phyloP scores from a whole-genome alignment of 129 eudicot genomes.

The Smallanthus sonchifolius region DNA sequence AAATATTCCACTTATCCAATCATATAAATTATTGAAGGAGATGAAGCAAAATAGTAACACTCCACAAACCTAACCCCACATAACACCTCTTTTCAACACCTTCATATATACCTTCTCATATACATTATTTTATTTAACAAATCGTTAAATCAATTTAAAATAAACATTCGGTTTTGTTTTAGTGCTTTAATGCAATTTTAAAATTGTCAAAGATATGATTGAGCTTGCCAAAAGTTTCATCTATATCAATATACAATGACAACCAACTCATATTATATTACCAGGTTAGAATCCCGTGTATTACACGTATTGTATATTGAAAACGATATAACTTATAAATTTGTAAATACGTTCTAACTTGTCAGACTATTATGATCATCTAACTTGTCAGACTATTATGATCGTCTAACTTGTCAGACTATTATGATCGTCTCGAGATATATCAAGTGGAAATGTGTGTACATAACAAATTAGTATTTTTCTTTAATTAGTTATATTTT shows the following conservation, averaged over 20 bases:
- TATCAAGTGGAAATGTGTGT: too few relatives aligned
- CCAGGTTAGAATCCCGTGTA: too few relatives aligned
- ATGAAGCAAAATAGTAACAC: too few relatives aligned
- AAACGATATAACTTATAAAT: too few relatives aligned
- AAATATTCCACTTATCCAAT: slow-evolving; percentile 21
- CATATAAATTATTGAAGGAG: slow-evolving; percentile 12
- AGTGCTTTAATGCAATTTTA: neutral
- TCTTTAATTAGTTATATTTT: too few relatives aligned
- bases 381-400: too few relatives aligned
- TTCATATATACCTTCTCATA: slow-evolving; percentile 4
- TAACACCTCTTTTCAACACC: slow-evolving; percentile 22
- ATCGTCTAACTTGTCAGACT: too few relatives aligned
- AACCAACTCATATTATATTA: neutral
- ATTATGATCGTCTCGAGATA: too few relatives aligned
- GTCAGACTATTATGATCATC: too few relatives aligned
- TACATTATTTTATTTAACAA: neutral
- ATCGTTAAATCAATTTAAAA: neutral
- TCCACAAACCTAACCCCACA: slow-evolving; percentile 28
- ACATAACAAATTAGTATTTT: too few relatives aligned
- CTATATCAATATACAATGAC: neutral
- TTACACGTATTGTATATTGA: too few relatives aligned
- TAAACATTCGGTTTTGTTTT: neutral
- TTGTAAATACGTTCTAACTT: too few relatives aligned
- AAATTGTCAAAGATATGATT: neutral
- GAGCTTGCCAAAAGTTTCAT: neutral